A percentile compares a stretch with the other conserved stretches of the same genome.
phyloP scores from a whole-genome alignment of 1,284 basidiomycete species.

The Cutaneotrichosporon sp. region DNA sequence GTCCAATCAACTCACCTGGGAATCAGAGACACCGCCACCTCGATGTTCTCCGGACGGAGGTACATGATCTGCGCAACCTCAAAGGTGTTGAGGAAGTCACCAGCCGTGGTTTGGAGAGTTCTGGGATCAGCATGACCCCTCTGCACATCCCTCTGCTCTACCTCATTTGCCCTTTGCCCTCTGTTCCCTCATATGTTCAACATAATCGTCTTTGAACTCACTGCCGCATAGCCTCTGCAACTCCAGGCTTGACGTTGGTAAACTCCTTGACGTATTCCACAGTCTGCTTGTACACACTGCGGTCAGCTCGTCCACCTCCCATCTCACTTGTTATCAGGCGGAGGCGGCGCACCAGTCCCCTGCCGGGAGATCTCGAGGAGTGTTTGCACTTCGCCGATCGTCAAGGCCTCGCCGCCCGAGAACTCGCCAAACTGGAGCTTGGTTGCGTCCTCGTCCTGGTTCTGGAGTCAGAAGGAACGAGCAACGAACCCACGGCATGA shows the following conservation, averaged over 20 bases:
- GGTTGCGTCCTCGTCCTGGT: constrained; percentile 48
- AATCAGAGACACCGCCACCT: constrained; percentile 47
- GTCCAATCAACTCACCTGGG: constrained; percentile 36
- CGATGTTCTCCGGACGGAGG: constrained; percentile 43
- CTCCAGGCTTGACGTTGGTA: constrained; percentile 33
- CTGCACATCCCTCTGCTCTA: background rate
- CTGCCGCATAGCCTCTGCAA: constrained; percentile 44
- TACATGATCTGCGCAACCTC: constrained; percentile 51
- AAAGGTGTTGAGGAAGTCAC: constrained; percentile 47
- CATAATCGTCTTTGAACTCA: constrained; percentile 23
- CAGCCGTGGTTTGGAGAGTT: constrained; percentile 30
- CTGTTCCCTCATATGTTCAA: background rate
- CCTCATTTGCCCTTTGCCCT: background rate
- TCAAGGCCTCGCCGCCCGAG: constrained; percentile 45
- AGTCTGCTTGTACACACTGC: constrained; percentile 46
- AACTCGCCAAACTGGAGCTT: constrained; percentile 52
- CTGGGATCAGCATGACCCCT: constrained; percentile 18
- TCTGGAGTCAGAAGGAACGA: constrained; percentile 20
- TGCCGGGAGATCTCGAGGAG: constrained; percentile 35
- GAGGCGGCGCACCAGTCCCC: constrained; percentile 37
- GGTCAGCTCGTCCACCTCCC: background rate
- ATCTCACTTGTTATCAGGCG: constrained; percentile 49
- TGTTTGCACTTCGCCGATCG: constrained; percentile 42
- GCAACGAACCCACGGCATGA: background rate
- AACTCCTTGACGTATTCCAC: constrained; percentile 46